Evolutionary conservation across 768 basidiomycete genomes (phyloP).

Genomic region (Serendipita indica): DNA sequence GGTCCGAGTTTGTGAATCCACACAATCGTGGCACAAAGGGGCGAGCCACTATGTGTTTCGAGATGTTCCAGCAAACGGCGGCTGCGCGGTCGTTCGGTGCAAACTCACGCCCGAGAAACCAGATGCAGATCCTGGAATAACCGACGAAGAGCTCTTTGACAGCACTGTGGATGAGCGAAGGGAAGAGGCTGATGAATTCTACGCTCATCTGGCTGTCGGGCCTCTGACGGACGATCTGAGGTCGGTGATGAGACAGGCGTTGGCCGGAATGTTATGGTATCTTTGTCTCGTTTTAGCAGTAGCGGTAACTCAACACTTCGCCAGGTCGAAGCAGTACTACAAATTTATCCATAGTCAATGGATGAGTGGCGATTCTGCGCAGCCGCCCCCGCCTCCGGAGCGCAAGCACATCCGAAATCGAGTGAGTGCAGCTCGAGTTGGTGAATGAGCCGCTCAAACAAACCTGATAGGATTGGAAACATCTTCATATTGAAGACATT

Average conservation of each 20-base stretch:
- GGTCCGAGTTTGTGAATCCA: constrained; percentile 61
- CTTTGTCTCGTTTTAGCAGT: constrained; percentile 11
- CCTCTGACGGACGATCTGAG: constrained; percentile 83
- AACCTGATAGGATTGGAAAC: constrained; percentile 67
- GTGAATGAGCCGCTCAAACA: neutral
- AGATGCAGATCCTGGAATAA: constrained; percentile 61
- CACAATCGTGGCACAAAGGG: constrained; percentile 71
- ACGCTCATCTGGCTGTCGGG: constrained; percentile 60
- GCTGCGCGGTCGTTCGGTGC: constrained; percentile 86
- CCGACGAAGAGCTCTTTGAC: constrained; percentile 84
- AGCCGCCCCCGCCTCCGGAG: constrained; percentile 85
- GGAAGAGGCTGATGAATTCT: constrained; percentile 94
- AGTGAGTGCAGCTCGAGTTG: constrained; percentile 28
- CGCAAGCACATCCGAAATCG: constrained; percentile 73
- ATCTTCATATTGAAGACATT: constrained; percentile 89
- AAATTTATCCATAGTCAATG: constrained; percentile 93
- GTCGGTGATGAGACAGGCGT: constrained; percentile 92
- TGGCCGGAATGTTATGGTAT: constrained; percentile 90
- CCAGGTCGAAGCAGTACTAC: constrained; percentile 83
- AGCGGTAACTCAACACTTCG: neutral
- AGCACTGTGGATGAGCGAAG: constrained; percentile 78
- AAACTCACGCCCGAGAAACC: constrained; percentile 72
- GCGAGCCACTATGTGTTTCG: constrained; percentile 83
- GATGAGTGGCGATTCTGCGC: constrained; percentile 89
- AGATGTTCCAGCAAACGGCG: constrained; percentile 79